Percentiles rank a stretch among this genome's conserved stretches.
Conservation (phyloP, 2,329 filamentous ascomycete species). For the Phialocephala sp. region DNA sequence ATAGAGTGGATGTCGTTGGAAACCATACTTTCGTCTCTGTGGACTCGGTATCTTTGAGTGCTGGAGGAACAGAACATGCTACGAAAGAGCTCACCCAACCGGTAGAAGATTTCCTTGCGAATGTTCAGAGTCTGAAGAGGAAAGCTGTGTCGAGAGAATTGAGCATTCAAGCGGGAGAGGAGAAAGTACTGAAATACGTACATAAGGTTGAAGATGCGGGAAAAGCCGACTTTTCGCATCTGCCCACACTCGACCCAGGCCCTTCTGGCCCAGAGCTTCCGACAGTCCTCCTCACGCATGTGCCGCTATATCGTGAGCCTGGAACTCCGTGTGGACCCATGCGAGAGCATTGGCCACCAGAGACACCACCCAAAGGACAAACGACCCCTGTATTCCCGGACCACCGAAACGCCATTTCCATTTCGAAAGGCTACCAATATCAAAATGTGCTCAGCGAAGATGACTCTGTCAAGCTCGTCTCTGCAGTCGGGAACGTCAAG, state of each 20-base stretch:
- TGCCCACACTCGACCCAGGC: constrained; percentile 49
- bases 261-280: constrained; percentile 68
- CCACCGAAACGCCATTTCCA: constrained; percentile 76
- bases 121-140: constrained; percentile 67
- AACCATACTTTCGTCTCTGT: constrained; percentile 96
- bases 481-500: constrained; percentile 79
- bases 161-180: constrained; percentile 64
- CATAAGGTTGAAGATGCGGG: constrained; percentile 62
- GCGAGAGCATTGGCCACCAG: constrained; percentile 82
- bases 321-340: constrained; percentile 87
- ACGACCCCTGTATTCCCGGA: constrained; percentile 61
- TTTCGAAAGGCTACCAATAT: constrained; percentile 88
- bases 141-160: constrained; percentile 74
- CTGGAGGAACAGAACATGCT: constrained; percentile 59
- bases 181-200: constrained; percentile 57
- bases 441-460: constrained; percentile 86
- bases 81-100: constrained; percentile 74
- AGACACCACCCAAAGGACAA: constrained; percentile 65
- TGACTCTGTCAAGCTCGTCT: constrained; percentile 77
- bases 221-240: constrained; percentile 46
- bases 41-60: constrained; percentile 87
- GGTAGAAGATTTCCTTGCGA: constrained; percentile 75
- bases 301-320: constrained; percentile 82
- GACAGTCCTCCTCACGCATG: constrained; percentile 87
- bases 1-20: constrained; percentile 86